Conservation (phyloP, 768 basidiomycete genomes). For the Cystofilobasidium macerans region DNA sequence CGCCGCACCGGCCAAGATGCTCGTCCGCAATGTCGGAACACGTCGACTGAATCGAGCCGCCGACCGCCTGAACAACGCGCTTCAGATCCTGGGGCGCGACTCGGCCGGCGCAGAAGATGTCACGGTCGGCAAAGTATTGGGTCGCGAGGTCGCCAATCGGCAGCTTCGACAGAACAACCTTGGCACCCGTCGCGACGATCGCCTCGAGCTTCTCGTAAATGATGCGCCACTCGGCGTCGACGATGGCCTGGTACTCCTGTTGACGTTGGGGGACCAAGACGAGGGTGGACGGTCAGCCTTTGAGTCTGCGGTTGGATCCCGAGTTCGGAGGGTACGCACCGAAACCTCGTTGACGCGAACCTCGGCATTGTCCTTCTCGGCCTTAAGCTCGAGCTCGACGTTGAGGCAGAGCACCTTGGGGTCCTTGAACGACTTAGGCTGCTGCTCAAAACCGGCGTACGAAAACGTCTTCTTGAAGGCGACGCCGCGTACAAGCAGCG, state of each 20-base stretch:
- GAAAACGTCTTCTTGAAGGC: constrained; percentile 99
- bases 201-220: constrained; percentile 95
- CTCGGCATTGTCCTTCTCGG: constrained; percentile 98
- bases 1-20: constrained; percentile 85
- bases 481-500: constrained; percentile 75
- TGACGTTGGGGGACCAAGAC: neutral
- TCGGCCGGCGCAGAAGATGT: constrained; percentile 97
- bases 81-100: constrained; percentile 81
- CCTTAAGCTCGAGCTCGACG: constrained; percentile 96
- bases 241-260: constrained; percentile 91
- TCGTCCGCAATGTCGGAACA: constrained; percentile 82
- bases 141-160: constrained; percentile 98
- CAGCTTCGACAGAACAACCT: constrained; percentile 92
- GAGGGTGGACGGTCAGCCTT: neutral
- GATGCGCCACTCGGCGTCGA: constrained; percentile 99
- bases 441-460: constrained; percentile 97
- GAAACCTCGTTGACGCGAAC: constrained; percentile 92
- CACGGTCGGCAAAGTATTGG: constrained; percentile 97
- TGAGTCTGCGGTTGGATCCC: neutral
- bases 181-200: constrained; percentile 90
- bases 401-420: constrained; percentile 89
- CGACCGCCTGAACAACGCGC: constrained; percentile 88
- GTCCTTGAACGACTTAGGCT: constrained; percentile 80
- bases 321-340: constrained; percentile 27
- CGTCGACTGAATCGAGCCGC: constrained; percentile 88